These are phyloP conservation scores for Candolleomyces efflorescens DNA, from an alignment of 768 basidiomycete genomes.

Conservation along the genomic window DNA sequence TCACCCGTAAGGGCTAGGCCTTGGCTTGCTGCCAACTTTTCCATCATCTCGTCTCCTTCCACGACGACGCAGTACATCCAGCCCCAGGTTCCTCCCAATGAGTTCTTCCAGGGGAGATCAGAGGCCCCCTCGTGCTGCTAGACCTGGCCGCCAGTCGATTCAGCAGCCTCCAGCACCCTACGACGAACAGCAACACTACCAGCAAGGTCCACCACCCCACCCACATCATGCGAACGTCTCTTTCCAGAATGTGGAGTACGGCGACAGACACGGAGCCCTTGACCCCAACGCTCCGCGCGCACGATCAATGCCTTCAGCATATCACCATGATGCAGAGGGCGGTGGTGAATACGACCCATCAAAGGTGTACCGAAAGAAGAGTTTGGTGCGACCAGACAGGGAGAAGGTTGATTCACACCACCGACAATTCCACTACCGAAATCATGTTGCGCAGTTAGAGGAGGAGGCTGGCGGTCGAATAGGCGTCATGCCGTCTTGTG, in stretches of 20 bases:
- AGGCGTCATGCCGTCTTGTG: slow-evolving; percentile 79
- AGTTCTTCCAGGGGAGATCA: slow-evolving; percentile 28
- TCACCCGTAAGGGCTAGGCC: not conserved
- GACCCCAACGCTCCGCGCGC: slow-evolving; percentile 45
- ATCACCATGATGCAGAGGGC: slow-evolving; percentile 42
- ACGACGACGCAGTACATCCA: too few relatives aligned
- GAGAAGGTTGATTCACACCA: slow-evolving; percentile 96
- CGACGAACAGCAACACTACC: slow-evolving; percentile 27
- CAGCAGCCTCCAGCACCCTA: slow-evolving; percentile 37
- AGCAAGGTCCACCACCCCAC: slow-evolving; percentile 25
- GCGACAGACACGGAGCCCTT: slow-evolving; percentile 57
- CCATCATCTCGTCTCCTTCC: not conserved
- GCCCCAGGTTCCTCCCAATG: not conserved
- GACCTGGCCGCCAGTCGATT: slow-evolving; percentile 37
- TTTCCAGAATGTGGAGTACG: slow-evolving; percentile 66
- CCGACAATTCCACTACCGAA: slow-evolving; percentile 91
- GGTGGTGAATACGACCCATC: slow-evolving; percentile 40
- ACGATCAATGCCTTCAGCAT: slow-evolving; percentile 42
- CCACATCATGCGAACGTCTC: slow-evolving; percentile 47
- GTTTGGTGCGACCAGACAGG: slow-evolving; percentile 86
- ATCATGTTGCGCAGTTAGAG: slow-evolving; percentile 76
- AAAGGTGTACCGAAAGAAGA: slow-evolving; percentile 79
- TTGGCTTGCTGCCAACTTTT: slow-evolving; percentile 7
- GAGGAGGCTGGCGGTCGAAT: slow-evolving; percentile 60
- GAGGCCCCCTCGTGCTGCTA: slow-evolving; percentile 52